phyloP scores from a whole-genome alignment of 1,284 basidiomycete genomes.

The Lentinula novae-zelandiae region DNA sequence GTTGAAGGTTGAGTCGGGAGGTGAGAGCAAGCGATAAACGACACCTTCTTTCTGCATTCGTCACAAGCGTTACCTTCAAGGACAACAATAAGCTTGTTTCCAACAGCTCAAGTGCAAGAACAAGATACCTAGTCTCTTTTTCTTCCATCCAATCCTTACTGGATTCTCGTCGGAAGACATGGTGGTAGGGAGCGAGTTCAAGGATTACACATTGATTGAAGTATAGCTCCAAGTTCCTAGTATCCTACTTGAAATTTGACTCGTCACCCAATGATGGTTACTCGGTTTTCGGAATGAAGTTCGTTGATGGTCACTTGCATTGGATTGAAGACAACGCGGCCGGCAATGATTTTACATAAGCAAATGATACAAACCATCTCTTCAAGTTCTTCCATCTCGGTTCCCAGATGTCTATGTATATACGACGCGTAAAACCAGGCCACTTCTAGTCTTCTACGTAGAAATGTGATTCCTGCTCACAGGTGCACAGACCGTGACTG shows the following conservation, averaged over 20 bases:
- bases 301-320: not conserved
- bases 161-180: constrained; percentile 8
- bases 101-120: constrained; percentile 14
- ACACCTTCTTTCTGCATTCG: constrained; percentile 20
- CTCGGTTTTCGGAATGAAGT: not conserved
- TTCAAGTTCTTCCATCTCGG: no score
- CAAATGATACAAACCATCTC: no score
- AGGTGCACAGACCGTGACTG: no score
- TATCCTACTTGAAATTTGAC: no score
- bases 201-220: not conserved
- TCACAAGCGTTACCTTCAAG: constrained; percentile 26
- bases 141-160: constrained; percentile 17
- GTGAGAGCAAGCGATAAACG: no score
- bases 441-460: no score
- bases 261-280: not conserved
- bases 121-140: constrained; percentile 19
- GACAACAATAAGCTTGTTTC: not conserved
- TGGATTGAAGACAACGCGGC: not conserved
- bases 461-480: no score
- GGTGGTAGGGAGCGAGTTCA: not conserved
- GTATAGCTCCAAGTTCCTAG: not conserved
- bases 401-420: no score
- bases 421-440: no score
- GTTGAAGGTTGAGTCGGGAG: not conserved
- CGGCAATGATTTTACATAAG: not conserved